Evolutionary conservation across 2,329 filamentous ascomycete genomes (phyloP), one percentile per base, ranked within the genome.

Genomic region (Rhexocercosporidium sp.): DNA sequence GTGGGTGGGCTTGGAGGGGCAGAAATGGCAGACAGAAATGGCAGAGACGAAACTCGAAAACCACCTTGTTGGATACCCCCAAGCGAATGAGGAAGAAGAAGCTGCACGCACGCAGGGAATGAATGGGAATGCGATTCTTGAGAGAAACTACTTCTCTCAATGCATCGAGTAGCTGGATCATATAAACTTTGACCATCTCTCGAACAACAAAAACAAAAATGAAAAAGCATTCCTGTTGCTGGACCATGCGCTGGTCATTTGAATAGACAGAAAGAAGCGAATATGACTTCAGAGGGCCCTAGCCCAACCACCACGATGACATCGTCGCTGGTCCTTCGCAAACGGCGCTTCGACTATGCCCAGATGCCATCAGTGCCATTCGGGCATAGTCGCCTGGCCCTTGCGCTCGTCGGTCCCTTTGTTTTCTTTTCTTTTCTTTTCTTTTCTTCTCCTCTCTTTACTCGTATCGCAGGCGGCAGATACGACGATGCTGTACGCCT

Each of bases 31-130:
- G 51, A 60, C 53, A 49, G 41, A 44, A n/a, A 22, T 12, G 9
- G 20, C 34, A 54, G 16, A 27, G n/a, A 31, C 46, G 51, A 37
- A 41, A 39, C 22, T 47, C 44, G 44, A 20, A 3, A 41, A 31
- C 27, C 31, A 68, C 66, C 66, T 66, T 66, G 66, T 63, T 64
- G 66, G 66, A 54, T 68, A 66, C 59, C 66, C 29, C 25, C 27
- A n/a, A 34, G 39, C 31, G 46, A 22, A 49, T 39, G 6, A 44
- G 39, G 44, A 60, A 41, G 44, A 6, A 44, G 56, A 44, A n/a
- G n/a, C n/a, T n/a, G n/a, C n/a, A n/a, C n/a, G n/a, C 46, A 53
- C 29, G 44, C 11, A n/a, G 34, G 34, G 22, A n/a, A n/a, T n/a
- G n/a, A n/a, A 41, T 44, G 34, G 16, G 16, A 63, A n/a, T n/a